Evolutionary conservation across 2,329 filamentous ascomycete species (phyloP).

Genomic region (Fusarium phyllophilum): DNA sequence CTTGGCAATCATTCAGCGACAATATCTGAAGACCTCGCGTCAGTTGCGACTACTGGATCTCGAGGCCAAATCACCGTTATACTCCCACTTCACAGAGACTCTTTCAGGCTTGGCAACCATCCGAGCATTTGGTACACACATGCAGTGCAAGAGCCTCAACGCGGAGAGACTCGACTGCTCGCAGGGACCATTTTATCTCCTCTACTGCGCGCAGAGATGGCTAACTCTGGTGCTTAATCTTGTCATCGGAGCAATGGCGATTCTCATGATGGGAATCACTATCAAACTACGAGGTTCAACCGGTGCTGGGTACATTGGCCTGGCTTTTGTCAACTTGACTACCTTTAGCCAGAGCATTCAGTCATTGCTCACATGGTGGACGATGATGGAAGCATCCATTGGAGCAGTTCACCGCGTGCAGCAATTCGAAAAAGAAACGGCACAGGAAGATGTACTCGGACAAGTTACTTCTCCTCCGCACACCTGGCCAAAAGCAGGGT

Average conservation of each 20-base stretch:
- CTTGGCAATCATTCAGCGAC: not conserved
- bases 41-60: not conserved
- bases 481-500: not conserved
- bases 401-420: not conserved
- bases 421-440: not conserved
- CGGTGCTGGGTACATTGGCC: not conserved
- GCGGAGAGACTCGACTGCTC: not conserved
- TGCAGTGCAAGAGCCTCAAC: not conserved
- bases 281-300: not conserved
- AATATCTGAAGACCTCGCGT: not conserved
- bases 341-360: not conserved
- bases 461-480: not conserved
- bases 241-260: not conserved
- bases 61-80: not conserved
- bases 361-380: not conserved
- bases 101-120: not conserved
- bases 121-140: not conserved
- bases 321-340: not conserved
- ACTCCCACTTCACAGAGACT: not conserved
- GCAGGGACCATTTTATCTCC: not conserved
- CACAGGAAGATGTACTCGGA: not conserved
- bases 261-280: not conserved
- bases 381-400: not conserved
- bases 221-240: not conserved
- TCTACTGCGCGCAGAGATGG: not conserved